phyloP scores from a whole-genome alignment of 495 filamentous ascomycete species.

The Pseudevernia furfuracea region DNA sequence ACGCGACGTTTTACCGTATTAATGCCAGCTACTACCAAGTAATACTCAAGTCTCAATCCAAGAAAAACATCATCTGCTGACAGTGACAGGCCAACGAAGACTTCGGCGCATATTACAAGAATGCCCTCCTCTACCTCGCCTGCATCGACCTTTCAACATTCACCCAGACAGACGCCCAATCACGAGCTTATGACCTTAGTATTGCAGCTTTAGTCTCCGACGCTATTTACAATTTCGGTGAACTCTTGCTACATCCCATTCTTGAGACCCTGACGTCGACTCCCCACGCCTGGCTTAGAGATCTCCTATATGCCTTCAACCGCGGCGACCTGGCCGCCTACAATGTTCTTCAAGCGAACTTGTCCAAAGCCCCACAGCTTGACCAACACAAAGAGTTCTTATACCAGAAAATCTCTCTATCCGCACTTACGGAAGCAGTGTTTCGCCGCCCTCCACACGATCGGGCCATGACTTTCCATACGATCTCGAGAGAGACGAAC shows the following conservation, averaged over 20 bases:
- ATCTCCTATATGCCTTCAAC: conserved; percentile 96
- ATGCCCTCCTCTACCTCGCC: conserved; percentile 94
- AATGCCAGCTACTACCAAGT: conserved; percentile 88
- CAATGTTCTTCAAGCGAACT: conserved; percentile 68
- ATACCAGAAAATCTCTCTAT: conserved; percentile 93
- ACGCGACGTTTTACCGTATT: conserved; percentile 92
- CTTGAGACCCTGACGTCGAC: conserved; percentile 66
- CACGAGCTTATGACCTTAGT: conserved; percentile 83
- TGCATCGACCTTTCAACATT: conserved; percentile 81
- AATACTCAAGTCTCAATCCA: not conserved
- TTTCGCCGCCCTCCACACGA: conserved; percentile 94
- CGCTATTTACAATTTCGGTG: conserved; percentile 97
- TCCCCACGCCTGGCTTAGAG: conserved; percentile 75
- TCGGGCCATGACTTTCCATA: conserved; percentile 81
- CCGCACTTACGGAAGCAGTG: conserved; percentile 90
- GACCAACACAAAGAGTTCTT: conserved; percentile 72
- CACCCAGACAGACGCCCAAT: conserved; percentile 58
- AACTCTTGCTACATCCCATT: conserved; percentile 95
- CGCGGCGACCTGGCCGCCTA: conserved; percentile 84
- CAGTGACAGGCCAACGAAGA: conserved; percentile 56
- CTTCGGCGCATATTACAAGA: conserved; percentile 93
- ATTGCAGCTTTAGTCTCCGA: conserved; percentile 89
- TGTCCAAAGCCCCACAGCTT: conserved; percentile 70
- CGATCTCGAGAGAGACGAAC: conserved; percentile 86
- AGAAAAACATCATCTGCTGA: conserved; percentile 28